phyloP scores from a whole-genome alignment of 129 eudicot species.

The Lactuca sativa region DNA sequence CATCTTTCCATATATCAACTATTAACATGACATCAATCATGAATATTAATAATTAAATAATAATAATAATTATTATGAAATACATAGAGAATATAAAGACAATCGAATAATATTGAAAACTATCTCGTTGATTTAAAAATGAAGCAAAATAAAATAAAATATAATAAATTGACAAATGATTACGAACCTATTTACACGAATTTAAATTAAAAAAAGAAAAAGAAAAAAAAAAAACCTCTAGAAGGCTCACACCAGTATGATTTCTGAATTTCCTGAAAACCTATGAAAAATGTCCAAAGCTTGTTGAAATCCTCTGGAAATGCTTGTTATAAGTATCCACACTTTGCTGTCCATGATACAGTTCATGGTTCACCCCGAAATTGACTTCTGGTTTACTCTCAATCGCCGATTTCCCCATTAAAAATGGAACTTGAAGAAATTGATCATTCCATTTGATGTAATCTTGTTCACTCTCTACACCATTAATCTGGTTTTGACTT shows the following conservation, averaged over 20 bases:
- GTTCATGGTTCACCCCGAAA: constrained; percentile 30
- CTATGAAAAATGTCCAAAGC: constrained; percentile 69
- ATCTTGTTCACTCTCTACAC: constrained; percentile 39
- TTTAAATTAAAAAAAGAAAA: constrained; percentile 13
- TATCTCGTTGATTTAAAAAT: constrained; percentile 30
- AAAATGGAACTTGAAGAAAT: constrained; percentile 63
- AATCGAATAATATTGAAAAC: constrained; percentile 15
- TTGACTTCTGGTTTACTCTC: constrained; percentile 48
- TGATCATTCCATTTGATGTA: constrained; percentile 68
- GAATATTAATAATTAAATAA: background rate
- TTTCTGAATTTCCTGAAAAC: constrained; percentile 27
- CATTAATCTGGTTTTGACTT: constrained; percentile 30
- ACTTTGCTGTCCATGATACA: constrained; percentile 31
- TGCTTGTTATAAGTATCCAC: constrained; percentile 60
- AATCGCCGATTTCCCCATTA: constrained; percentile 41
- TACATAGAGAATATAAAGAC: constrained; percentile 32
- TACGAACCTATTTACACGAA: constrained; percentile 64
- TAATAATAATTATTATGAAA: background rate
- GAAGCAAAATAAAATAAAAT: constrained; percentile 18
- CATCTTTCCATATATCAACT: no score
- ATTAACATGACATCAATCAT: background rate
- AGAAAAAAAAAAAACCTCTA: constrained; percentile 23
- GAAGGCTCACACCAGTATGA: constrained; percentile 53
- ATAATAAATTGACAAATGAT: constrained; percentile 25
- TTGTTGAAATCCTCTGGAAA: constrained; percentile 70